Evolutionary conservation across 2,329 filamentous ascomycete species (phyloP).

Genomic region (Aspergillus eucalypticola): DNA sequence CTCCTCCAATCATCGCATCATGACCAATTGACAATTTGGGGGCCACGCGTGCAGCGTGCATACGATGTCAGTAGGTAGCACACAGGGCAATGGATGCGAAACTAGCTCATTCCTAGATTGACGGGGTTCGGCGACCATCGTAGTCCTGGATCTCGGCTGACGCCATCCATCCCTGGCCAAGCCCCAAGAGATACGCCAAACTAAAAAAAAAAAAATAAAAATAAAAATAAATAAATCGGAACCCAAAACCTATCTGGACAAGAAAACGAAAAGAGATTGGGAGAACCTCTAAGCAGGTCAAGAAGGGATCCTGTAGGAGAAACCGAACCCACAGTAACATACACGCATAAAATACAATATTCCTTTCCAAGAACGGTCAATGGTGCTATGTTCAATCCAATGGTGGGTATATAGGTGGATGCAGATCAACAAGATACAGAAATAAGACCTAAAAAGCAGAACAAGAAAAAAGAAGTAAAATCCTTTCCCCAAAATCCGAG

Average conservation of each 20-base stretch:
- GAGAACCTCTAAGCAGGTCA: background rate
- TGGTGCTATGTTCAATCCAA: background rate
- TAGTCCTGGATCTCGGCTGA: background rate
- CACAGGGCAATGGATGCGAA: background rate
- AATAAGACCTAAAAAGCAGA: background rate
- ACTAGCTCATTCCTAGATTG: background rate
- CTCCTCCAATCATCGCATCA: slow-evolving; percentile 11
- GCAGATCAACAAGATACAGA: background rate
- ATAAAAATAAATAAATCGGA: background rate
- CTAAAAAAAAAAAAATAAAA: background rate
- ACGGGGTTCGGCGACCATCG: background rate
- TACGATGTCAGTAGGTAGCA: background rate
- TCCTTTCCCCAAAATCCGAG: background rate
- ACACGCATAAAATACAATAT: background rate
- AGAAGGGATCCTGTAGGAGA: background rate
- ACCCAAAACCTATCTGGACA: background rate
- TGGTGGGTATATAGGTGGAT: slow-evolving; percentile 3
- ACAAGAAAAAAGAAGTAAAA: background rate
- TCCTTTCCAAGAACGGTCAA: background rate
- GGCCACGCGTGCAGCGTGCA: slow-evolving; percentile 5
- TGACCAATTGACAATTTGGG: slow-evolving; percentile 13
- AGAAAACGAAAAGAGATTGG: background rate
- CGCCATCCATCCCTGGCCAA: background rate
- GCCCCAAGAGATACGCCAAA: slow-evolving; percentile 7
- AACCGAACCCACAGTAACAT: background rate